Percentiles rank a stretch among this genome's conserved stretches.
These are phyloP conservation scores for Triangularia verruculosa DNA, from an alignment of 2,329 filamentous ascomycete species.

Conservation along the genomic window DNA sequence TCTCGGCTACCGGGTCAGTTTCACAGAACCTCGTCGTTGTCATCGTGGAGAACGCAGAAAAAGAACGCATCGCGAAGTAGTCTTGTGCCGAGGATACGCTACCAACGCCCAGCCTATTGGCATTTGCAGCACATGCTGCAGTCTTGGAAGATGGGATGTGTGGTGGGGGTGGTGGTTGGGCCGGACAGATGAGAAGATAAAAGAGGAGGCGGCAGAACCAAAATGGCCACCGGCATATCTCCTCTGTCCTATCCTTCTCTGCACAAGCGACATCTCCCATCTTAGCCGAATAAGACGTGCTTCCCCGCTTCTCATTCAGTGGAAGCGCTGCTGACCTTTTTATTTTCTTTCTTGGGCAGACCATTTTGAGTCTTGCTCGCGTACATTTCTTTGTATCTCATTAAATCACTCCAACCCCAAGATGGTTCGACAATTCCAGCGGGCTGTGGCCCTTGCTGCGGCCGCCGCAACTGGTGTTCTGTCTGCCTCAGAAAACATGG, in stretches of 20 bases:
- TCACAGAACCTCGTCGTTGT: not conserved
- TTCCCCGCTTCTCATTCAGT: not conserved
- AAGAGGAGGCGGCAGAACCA: not conserved
- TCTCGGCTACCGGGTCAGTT: not conserved
- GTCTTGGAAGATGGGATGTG: not conserved
- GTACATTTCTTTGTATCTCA: not conserved
- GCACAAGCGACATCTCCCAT: not conserved
- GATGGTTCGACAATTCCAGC: slow-evolving; percentile 11
- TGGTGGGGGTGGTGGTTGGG: not conserved
- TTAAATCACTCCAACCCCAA: not conserved
- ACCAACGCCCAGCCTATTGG: not conserved
- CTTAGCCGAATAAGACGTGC: not conserved
- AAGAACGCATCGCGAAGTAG: not conserved
- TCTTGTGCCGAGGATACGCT: not conserved
- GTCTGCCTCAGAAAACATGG: slow-evolving; percentile 35
- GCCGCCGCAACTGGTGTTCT: slow-evolving; percentile 6
- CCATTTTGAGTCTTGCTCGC: not conserved
- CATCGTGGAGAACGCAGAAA: not conserved
- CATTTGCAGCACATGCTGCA: not conserved
- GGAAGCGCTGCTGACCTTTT: not conserved
- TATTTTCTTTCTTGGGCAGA: not conserved
- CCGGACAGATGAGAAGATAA: not conserved
- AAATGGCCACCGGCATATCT: not conserved
- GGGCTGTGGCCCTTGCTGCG: slow-evolving; percentile 9
- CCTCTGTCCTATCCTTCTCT: not conserved